Base-by-base conservation (phyloP, 2,329 filamentous ascomycete species). In the Mycocentrospora acerina region DNA sequence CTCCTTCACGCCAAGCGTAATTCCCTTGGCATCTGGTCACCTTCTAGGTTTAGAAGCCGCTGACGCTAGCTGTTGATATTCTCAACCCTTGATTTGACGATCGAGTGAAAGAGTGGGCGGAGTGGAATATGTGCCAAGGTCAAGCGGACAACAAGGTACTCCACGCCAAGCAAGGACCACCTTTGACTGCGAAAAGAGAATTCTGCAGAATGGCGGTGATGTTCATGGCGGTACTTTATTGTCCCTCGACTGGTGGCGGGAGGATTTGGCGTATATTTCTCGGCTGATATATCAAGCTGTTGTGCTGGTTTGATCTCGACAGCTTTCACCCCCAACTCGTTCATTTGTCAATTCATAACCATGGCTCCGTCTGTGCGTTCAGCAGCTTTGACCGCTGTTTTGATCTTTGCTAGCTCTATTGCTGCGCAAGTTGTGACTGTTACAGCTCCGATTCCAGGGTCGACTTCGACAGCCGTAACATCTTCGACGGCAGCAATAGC, bases 111-210 rank as follows among this genome's bases (percentile, higher is more conserved):
- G 22, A 14, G 12, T 16, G 24, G n/a, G 19, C 9, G 19, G 19
- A 22, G 19, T 22, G 19, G 9, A 22, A 22, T 5, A 5, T 22
- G 19, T 35, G 47, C 47, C 47, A 51, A 53, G 47, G 29, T 31
- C 33, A 25, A 35, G 29, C 31, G 51, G 42, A 46, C 60, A 62
- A 56, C 60, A 63, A 28, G 59, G 60, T 64, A 37, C 57, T 60
- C 59, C 55, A 33, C 37, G 45, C 49, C 51, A 55, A 53, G n/a
- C 48, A 27, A 26, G 24, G 18, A 27, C 26, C 27, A 39, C 29
- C 27, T 29, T 8, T 16, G 39, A 32, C 27, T 40, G 29, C 19
- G 17, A 17, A 25, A 37, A 52, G 39, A 42, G 29, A 52, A 46
- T 53, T 45, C 36, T 34, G 29, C 16, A 24, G 31, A 37, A 24